Conservation (phyloP, 306 rosid species). For the Luffa acutangula region DNA sequence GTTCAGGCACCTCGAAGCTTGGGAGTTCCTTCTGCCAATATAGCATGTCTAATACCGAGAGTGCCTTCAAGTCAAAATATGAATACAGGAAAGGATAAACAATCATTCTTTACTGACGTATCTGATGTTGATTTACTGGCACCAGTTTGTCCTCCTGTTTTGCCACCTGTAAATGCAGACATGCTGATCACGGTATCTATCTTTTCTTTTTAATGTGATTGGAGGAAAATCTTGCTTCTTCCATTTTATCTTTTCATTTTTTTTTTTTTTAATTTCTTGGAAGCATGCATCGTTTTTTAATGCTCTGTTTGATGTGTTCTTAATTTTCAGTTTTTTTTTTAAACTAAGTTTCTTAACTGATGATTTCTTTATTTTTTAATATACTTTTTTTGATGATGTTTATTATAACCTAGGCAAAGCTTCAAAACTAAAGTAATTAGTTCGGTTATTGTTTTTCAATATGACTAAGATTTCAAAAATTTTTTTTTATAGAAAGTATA, state of each 20-base stretch:
- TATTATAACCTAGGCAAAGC: neutral
- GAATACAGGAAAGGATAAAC: slow-evolving; percentile 38
- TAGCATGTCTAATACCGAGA: slow-evolving; percentile 30
- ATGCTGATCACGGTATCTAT: slow-evolving; percentile 36
- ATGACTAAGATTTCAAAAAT: neutral
- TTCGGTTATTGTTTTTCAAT: neutral
- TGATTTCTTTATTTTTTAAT: neutral
- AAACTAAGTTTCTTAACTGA: neutral
- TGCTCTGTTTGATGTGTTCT: neutral
- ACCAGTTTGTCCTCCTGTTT: slow-evolving; percentile 34
- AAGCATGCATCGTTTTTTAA: neutral
- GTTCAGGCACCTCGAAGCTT: slow-evolving; percentile 41
- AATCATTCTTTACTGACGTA: slow-evolving; percentile 24
- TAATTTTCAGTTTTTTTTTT: neutral
- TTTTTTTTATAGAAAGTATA: neutral
- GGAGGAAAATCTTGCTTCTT: slow-evolving; percentile 1
- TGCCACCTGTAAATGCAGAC: slow-evolving; percentile 37
- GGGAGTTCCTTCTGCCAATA: slow-evolving; percentile 31
- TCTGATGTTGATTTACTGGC: slow-evolving; percentile 30
- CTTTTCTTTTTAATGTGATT: neutral
- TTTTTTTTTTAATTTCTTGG: neutral
- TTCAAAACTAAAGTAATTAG: neutral
- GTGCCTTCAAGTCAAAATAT: slow-evolving; percentile 31
- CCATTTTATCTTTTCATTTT: neutral
- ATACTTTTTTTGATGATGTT: neutral